A percentile compares a stretch with the other conserved stretches of the same genome.
Evolutionary conservation across 352 stramenopile species (phyloP).

Genomic region (Phytophthora brassicae): DNA sequence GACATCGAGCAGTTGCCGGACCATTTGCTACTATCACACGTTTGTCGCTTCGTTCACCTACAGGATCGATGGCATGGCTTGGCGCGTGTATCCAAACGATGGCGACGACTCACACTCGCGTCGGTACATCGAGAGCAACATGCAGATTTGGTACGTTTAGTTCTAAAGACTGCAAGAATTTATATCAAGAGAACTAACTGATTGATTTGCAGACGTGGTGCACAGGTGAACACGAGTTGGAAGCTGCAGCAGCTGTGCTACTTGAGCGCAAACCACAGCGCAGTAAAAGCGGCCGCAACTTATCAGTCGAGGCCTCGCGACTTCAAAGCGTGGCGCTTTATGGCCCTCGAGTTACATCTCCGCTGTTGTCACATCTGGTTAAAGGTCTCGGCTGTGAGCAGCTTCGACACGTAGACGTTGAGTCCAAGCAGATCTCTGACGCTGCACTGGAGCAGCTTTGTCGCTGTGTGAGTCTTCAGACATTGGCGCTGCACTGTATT

Average conservation of each 20-base stretch:
- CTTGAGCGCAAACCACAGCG: constrained; percentile 15
- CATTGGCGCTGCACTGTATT: constrained; percentile 65
- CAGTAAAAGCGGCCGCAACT: constrained; percentile 10
- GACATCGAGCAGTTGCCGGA: constrained; percentile 43
- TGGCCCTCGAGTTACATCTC: constrained; percentile 51
- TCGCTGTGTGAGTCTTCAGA: constrained; percentile 36
- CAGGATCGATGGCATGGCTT: constrained; percentile 60
- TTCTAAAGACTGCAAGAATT: background rate
- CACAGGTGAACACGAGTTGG: constrained; percentile 61
- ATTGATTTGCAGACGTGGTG: constrained; percentile 58
- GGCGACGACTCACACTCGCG: constrained; percentile 52
- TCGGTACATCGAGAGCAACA: constrained; percentile 53
- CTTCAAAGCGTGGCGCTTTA: constrained; percentile 62
- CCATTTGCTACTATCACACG: constrained; percentile 40
- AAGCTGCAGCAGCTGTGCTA: constrained; percentile 41
- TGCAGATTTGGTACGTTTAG: constrained; percentile 54
- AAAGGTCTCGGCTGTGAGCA: constrained; percentile 35
- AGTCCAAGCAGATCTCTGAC: constrained; percentile 76
- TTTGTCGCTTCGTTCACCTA: constrained; percentile 61
- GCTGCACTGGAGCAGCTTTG: constrained; percentile 40
- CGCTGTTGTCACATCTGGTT: constrained; percentile 47
- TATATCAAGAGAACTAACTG: background rate
- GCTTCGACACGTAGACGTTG: constrained; percentile 55
- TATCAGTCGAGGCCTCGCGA: constrained; percentile 24
- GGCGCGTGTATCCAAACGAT: constrained; percentile 54